phyloP scores from a whole-genome alignment of 2,329 filamentous ascomycete genomes.

The Phaeosphaeriaceae sp. region DNA sequence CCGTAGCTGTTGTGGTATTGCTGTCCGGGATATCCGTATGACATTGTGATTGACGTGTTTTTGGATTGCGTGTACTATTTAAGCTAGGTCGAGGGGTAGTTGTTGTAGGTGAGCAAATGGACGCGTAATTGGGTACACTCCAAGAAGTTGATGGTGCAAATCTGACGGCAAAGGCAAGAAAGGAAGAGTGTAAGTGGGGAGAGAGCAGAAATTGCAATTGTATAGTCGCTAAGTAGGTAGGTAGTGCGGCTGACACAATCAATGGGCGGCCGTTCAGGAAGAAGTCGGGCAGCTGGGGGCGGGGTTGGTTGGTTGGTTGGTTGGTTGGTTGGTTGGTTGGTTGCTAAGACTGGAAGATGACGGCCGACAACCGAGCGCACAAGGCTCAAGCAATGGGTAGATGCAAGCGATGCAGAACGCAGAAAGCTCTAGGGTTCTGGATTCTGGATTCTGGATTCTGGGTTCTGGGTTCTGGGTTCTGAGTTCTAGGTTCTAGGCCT shows the following conservation, averaged over 20 bases:
- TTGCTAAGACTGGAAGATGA: slow-evolving; percentile 16
- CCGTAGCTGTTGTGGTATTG: slow-evolving; percentile 51
- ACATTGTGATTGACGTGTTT: slow-evolving; percentile 39
- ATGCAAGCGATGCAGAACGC: too few species aligned
- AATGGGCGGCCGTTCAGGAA: slow-evolving; percentile 6
- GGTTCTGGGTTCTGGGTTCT: not conserved
- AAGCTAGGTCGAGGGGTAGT: slow-evolving; percentile 17
- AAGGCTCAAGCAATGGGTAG: too few species aligned
- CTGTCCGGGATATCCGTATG: slow-evolving; percentile 50
- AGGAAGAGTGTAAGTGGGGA: not conserved
- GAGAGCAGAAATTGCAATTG: not conserved
- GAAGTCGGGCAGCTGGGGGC: slow-evolving; percentile 19
- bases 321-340: slow-evolving; percentile 21
- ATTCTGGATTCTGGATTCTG: not conserved
- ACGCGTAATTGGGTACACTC: not conserved
- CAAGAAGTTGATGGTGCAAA: not conserved
- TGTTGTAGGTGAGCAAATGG: slow-evolving; percentile 11
- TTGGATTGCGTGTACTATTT: not conserved
- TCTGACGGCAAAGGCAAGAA: not conserved
- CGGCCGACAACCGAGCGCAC: slow-evolving; percentile 1
- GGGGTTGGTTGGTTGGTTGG: slow-evolving; percentile 22
- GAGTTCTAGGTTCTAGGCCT: too few species aligned
- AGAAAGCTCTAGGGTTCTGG: slow-evolving; percentile 3
- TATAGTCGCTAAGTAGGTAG: slow-evolving; percentile 1
- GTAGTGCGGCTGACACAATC: slow-evolving; percentile 20